A percentile compares a stretch with the other conserved stretches of the same genome.
These are phyloP conservation scores for Parietaria judaica DNA, from an alignment of 306 rosid species.

Conservation along the genomic window DNA sequence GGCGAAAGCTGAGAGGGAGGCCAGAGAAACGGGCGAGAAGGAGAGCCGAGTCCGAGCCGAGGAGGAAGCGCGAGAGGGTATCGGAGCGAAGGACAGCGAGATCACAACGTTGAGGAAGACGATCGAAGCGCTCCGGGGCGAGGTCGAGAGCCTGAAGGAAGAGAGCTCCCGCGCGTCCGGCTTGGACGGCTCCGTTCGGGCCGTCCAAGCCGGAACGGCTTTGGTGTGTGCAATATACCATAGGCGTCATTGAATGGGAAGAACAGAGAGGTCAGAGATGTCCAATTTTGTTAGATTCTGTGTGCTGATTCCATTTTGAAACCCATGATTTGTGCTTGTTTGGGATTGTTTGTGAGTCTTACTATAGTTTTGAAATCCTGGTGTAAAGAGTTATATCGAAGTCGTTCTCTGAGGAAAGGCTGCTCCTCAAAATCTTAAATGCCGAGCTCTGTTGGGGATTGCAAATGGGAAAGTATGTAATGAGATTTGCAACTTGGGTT, in stretches of 20 bases:
- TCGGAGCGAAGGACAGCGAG: conserved; percentile 61
- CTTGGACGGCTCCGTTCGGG: conserved; percentile 66
- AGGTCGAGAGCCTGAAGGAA: conserved; percentile 21
- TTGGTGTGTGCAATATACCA: conserved; percentile 30
- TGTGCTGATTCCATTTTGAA: conserved; percentile 36
- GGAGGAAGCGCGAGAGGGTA: conserved; percentile 65
- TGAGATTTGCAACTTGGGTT: no score
- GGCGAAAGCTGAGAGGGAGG: conserved; percentile 48
- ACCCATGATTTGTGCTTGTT: conserved; percentile 30
- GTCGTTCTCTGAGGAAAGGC: no score
- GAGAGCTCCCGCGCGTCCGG: conserved; percentile 31
- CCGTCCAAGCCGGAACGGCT: conserved; percentile 42
- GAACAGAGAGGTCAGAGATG: conserved; percentile 50
- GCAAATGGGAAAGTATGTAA: no score
- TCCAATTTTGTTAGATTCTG: conserved; percentile 59
- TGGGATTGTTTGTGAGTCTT: conserved; percentile 19
- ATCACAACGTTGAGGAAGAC: conserved; percentile 27
- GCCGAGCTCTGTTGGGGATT: no score
- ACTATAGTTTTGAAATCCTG: background rate
- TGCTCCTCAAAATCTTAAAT: no score
- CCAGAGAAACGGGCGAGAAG: conserved; percentile 77
- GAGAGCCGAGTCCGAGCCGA: conserved; percentile 69
- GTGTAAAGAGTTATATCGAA: no score
- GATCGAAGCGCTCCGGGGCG: conserved; percentile 14
- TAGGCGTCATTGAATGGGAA: conserved; percentile 43